A percentile compares a stretch with the other conserved stretches of the same genome.
These are phyloP conservation scores for Panellus pusillus DNA, from an alignment of 768 basidiomycete species.

Conservation along the genomic window DNA sequence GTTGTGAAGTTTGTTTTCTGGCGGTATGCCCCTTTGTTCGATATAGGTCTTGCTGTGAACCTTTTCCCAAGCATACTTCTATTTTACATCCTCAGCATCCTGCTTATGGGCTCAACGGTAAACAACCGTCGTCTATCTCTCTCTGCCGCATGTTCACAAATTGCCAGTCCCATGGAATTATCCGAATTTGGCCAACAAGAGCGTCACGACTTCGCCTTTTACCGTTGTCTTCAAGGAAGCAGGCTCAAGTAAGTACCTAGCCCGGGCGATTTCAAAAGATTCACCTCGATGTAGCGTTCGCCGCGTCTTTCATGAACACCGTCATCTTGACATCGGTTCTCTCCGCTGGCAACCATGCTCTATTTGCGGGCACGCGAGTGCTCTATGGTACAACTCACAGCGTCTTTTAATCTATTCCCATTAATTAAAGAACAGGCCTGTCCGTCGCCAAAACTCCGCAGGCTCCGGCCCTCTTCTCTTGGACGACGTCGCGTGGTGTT, in stretches of 20 bases:
- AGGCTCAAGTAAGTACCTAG: slow-evolving; percentile 58
- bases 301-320: slow-evolving; percentile 84
- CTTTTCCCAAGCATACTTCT: slow-evolving; percentile 61
- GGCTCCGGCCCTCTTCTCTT: slow-evolving; percentile 69
- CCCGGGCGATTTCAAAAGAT: neutral
- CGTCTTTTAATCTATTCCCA: neutral
- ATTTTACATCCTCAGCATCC: slow-evolving; percentile 76
- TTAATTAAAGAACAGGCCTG: slow-evolving; percentile 42
- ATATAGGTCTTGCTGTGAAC: slow-evolving; percentile 14
- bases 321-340: slow-evolving; percentile 82
- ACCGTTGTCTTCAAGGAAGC: slow-evolving; percentile 80
- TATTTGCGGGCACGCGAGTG: slow-evolving; percentile 83
- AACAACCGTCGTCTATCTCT: neutral
- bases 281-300: slow-evolving; percentile 45
- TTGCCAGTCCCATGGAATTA: slow-evolving; percentile 71
- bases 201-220: slow-evolving; percentile 81
- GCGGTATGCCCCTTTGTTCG: slow-evolving; percentile 44
- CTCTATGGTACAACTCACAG: slow-evolving; percentile 50
- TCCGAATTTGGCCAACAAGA: slow-evolving; percentile 68
- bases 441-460: slow-evolving; percentile 57
- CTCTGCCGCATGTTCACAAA: neutral
- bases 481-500: slow-evolving; percentile 67
- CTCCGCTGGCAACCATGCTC: slow-evolving; percentile 83
- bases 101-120: slow-evolving; percentile 86
- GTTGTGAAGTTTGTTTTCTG: slow-evolving; percentile 92